Conservation (phyloP, 2,329 filamentous ascomycete species). For the Pseudocercospora fijiensis region DNA sequence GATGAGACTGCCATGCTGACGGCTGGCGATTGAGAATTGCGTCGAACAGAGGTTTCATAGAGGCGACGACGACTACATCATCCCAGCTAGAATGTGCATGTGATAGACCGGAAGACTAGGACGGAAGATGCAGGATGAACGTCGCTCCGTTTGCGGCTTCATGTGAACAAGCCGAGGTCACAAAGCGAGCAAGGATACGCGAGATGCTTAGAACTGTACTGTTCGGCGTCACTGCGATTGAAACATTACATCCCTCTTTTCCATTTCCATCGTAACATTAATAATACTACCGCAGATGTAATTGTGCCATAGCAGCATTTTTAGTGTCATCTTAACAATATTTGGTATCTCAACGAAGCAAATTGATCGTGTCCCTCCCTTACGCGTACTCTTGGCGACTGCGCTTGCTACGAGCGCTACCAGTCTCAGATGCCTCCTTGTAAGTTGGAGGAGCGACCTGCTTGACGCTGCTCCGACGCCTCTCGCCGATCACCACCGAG, state of each 20-base stretch:
- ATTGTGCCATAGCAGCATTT: not conserved
- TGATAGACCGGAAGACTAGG: not conserved
- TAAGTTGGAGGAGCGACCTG: constrained; percentile 6
- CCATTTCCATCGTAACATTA: not conserved
- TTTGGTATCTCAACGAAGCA: not conserved
- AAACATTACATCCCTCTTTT: not conserved
- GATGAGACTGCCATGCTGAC: constrained; percentile 27
- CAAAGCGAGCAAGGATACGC: not conserved
- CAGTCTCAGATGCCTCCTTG: constrained; percentile 15
- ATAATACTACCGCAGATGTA: not conserved
- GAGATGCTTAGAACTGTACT: not conserved
- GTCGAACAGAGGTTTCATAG: not conserved
- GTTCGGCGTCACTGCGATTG: not conserved
- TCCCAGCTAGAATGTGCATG: not conserved
- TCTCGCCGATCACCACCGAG: constrained; percentile 28
- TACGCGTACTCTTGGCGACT: constrained; percentile 18
- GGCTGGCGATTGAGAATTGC: not conserved
- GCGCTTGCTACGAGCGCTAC: constrained; percentile 14
- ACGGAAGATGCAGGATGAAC: not conserved
- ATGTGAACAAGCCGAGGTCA: constrained; percentile 4
- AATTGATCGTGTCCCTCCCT: not conserved
- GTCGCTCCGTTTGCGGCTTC: not conserved
- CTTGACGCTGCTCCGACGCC: constrained; percentile 15
- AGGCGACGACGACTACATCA: not conserved
- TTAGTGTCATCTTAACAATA: not conserved